A percentile compares a stretch with the other conserved stretches of the same genome.
Evolutionary conservation across 2,329 filamentous ascomycete species (phyloP).

Genomic region (Cytospora mali): DNA sequence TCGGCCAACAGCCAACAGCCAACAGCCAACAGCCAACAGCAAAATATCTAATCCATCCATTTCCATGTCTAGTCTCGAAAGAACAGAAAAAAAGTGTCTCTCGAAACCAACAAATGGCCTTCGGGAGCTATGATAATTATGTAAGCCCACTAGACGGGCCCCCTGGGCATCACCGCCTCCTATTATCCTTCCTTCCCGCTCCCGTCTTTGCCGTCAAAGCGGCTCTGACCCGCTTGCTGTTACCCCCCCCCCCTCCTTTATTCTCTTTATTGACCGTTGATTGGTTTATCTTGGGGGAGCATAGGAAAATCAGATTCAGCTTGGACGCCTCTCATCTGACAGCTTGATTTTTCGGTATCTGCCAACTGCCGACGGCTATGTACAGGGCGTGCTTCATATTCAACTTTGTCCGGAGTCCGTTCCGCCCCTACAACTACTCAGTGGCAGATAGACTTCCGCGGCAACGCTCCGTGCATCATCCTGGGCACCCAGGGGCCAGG

Average conservation of each 20-base stretch:
- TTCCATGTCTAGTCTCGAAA: too few species aligned
- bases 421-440: neutral
- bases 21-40: too few species aligned
- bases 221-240: slow-evolving; percentile 13
- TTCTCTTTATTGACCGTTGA: too few species aligned
- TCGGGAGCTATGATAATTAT: too few species aligned
- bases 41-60: too few species aligned
- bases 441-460: neutral
- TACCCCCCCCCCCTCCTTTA: neutral
- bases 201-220: slow-evolving; percentile 10
- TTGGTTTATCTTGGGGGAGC: too few species aligned
- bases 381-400: neutral
- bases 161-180: neutral
- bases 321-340: slow-evolving; percentile 14
- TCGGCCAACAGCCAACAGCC: too few species aligned
- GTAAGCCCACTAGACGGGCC: too few species aligned
- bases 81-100: too few species aligned
- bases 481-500: too few species aligned
- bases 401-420: neutral
- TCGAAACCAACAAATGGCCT: too few species aligned
- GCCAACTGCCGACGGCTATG: slow-evolving; percentile 2
- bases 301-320: neutral
- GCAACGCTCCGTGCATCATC: neutral
- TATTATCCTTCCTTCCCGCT: slow-evolving; percentile 10
- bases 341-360: slow-evolving; percentile 1